These are phyloP conservation scores for Glycine soja DNA, from an alignment of 306 rosid genomes.

Conservation along the genomic window DNA sequence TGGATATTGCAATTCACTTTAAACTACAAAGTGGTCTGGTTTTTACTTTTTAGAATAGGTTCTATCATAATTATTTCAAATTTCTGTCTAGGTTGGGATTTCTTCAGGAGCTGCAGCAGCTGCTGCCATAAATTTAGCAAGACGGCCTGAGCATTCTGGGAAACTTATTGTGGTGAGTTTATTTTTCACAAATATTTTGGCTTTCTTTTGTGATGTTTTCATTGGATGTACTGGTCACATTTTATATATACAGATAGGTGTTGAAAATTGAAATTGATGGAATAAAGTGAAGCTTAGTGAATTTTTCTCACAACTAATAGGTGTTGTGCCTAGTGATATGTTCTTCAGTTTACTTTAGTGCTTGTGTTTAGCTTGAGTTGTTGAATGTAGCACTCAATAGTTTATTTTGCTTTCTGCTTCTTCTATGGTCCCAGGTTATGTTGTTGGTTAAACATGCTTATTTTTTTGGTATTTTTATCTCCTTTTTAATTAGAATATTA, in stretches of 20 bases:
- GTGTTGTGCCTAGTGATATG: constrained; percentile 8
- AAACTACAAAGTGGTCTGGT: constrained; percentile 4
- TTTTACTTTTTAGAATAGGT: constrained; percentile 17
- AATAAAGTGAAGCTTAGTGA: constrained; percentile 11
- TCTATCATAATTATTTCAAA: constrained; percentile 37
- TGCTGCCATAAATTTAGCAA: constrained; percentile 83
- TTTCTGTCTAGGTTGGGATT: constrained; percentile 79
- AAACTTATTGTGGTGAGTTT: constrained; percentile 79
- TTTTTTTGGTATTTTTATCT: constrained; percentile 8
- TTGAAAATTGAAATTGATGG: constrained; percentile 15
- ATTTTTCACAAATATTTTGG: constrained; percentile 37
- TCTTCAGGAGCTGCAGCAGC: constrained; percentile 99
- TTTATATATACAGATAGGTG: neutral
- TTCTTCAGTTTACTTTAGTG: constrained; percentile 13
- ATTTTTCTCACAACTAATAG: constrained; percentile 2
- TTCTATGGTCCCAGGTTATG: neutral
- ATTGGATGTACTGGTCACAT: constrained; percentile 8
- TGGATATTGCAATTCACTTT: constrained; percentile 32
- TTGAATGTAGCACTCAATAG: constrained; percentile 25
- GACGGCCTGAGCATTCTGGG: constrained; percentile 84
- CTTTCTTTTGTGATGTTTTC: constrained; percentile 27
- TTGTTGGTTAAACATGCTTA: constrained; percentile 23
- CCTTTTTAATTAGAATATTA: constrained; percentile 33
- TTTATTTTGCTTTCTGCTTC: constrained; percentile 21
- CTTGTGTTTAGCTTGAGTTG: constrained; percentile 21